Percentiles rank a stretch among this genome's conserved stretches.
phyloP scores from a whole-genome alignment of 108 stramenopile genomes.

The Phaeodactylum tricornutum region DNA sequence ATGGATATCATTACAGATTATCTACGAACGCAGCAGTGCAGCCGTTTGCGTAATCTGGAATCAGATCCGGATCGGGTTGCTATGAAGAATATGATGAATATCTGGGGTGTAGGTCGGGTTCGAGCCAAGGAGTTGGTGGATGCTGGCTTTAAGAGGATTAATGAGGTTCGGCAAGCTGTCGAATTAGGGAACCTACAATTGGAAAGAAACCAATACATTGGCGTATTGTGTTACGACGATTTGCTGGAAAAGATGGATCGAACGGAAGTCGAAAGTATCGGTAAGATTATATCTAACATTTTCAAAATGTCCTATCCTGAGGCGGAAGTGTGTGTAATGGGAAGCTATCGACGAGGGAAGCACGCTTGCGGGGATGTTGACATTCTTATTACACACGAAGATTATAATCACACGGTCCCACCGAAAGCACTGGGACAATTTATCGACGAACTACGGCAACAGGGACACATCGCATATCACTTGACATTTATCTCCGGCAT shows the following conservation, averaged over 20 bases:
- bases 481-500: slow-evolving; percentile 27
- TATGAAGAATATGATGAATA: slow-evolving; percentile 27
- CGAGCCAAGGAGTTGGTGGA: slow-evolving; percentile 20
- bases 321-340: slow-evolving; percentile 29
- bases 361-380: slow-evolving; percentile 38
- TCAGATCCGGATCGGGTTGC: slow-evolving; percentile 24
- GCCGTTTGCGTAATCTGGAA: neutral
- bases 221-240: slow-evolving; percentile 50
- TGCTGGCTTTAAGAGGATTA: slow-evolving; percentile 15
- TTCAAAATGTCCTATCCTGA: slow-evolving; percentile 15
- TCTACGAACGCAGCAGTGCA: slow-evolving; percentile 2
- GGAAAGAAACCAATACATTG: slow-evolving; percentile 30
- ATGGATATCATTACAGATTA: slow-evolving; percentile 21
- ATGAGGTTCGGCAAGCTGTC: slow-evolving; percentile 19
- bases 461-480: slow-evolving; percentile 33
- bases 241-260: slow-evolving; percentile 35
- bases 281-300: slow-evolving; percentile 14
- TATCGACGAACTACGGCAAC: slow-evolving; percentile 24
- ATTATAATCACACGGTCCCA: slow-evolving; percentile 20
- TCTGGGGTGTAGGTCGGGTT: slow-evolving; percentile 46
- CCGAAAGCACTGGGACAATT: slow-evolving; percentile 19
- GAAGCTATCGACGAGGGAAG: slow-evolving; percentile 42
- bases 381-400: slow-evolving; percentile 25
- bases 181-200: slow-evolving; percentile 8
- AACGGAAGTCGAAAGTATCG: slow-evolving; percentile 30